Evolutionary conservation across 1,284 basidiomycete species (phyloP), one percentile per base, ranked within the genome.

Genomic region (Thecaphora frezii): DNA sequence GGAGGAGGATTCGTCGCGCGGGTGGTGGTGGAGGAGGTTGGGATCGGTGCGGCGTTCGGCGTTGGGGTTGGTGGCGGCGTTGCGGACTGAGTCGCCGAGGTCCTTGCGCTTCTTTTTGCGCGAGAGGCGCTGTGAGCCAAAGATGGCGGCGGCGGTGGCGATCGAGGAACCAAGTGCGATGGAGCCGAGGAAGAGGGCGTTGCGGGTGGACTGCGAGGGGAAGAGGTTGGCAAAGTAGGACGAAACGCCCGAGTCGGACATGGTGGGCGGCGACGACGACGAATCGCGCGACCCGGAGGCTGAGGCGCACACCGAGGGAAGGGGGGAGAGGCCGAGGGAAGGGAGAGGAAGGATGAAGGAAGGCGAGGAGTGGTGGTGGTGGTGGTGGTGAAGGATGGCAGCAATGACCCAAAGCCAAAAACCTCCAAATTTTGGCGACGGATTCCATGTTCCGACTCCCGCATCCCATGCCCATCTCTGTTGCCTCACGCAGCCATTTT

Each of bases 91-190:
- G 23, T 70, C 63, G 10, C 59, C 62, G 33, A 71, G 49, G 22
- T 71, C 69, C 26, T 54, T 48, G 13, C 67, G 62, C 47, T 65
- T 62, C 49, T 55, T 52, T 7, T 42, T 48, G 12, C 70, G 58
- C 21, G 58, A 55, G 25, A 62, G 37, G 25, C 55, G 54, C 48
- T 76, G 73, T 21, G 56, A 58, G 18, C 65, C 65, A 3, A 71
- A 52, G 30, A 74, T 59, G 41, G 66, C 62, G 3, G 54, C 54
- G 9, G 71, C 57, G 12, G 73, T 71, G 12, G 60, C 54, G 2
- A 69, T 38, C 22, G 73, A 74, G 1, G 73, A 76, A n/a, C 54
- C 67, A 1, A 74, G n/a, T 4, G 72, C 73, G 1, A 73, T 63
- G 23, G 65, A 62, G 39, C 58, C 65, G 1, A 69, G n/a, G 14